Base-by-base conservation (phyloP, 306 rosid species). In the Canavalia ensiformis region DNA sequence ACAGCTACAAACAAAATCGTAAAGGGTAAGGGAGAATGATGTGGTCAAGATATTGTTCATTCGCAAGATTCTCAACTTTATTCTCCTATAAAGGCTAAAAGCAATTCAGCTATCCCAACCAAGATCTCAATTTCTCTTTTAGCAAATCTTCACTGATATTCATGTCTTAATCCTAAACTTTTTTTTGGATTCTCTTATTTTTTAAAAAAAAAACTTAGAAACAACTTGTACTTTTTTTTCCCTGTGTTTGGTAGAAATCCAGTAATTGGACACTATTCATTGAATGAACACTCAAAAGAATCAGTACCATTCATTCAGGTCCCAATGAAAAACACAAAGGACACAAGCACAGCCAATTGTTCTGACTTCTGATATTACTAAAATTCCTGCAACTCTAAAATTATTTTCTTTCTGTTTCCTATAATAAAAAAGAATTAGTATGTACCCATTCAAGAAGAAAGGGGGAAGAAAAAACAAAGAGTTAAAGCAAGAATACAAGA, bases 141-240 rank as follows among this genome's bases (percentile, higher is more conserved):
- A 54, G 50, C 83, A 90, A 79, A 88, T 87, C 88, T 82, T 74
- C 80, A 66, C 86, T 78, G 55, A 82, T 68, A 75, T 75, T 42
- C 69, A 73, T 75, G 76, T 81, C 83, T 57, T 57, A n/a, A 78
- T 71, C 52, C 81, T 66, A 65, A 10, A 47, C 30, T 67, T 28
- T 10, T 57, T 74, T 35, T 4, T 6, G 1, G 12, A 12, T 64
- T 41, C 29, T 28, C 67, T 72, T 39, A 8, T 68, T 50, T 29
- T 8, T 1, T 10, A 57, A 73, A 11, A 54, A 10, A 0, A 57
- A 70, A 69, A 11, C 41, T 18, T 8, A n/a, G 6, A 42, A 74
- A 37, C 42, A 2, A 31, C 70, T 78, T 74, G 33, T 30, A 37
- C 74, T 74, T 29, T 68, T 54, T 10, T 7, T 25, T n/a, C n/a